Conservation (phyloP, 2,329 filamentous ascomycete genomes). For the Fusarium albosuccineum region DNA sequence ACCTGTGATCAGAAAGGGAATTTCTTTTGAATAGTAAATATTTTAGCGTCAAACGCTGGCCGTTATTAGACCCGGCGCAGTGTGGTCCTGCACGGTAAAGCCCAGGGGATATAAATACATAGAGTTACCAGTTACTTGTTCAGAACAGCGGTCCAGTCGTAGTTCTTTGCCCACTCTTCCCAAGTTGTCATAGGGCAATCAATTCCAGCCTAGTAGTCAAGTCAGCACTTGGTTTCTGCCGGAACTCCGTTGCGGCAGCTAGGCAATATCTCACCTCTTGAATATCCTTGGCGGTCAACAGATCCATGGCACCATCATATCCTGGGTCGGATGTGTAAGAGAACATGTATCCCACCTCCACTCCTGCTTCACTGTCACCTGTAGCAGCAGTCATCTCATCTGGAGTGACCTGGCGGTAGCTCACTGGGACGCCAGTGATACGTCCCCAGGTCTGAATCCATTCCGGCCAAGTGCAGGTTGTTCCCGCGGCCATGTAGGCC, state of each 20-base stretch:
- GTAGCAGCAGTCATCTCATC: slow-evolving; percentile 57
- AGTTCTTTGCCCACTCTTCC: slow-evolving; percentile 52
- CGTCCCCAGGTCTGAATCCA: slow-evolving; percentile 59
- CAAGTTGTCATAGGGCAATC: slow-evolving; percentile 59
- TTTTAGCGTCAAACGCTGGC: too few relatives aligned
- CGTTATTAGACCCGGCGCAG: too few relatives aligned
- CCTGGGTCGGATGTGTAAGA: slow-evolving; percentile 61
- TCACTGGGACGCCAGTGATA: slow-evolving; percentile 50
- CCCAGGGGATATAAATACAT: too few relatives aligned
- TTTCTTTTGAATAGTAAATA: too few relatives aligned
- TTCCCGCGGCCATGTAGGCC: slow-evolving; percentile 62
- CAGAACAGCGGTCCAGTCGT: slow-evolving; percentile 52
- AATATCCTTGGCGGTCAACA: slow-evolving; percentile 60
- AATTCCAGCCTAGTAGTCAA: slow-evolving; percentile 54
- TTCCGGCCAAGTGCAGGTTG: slow-evolving; percentile 60
- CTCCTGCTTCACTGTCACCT: slow-evolving; percentile 56
- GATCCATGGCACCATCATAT: slow-evolving; percentile 61
- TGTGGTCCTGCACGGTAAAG: too few relatives aligned
- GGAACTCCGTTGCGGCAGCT: too few relatives aligned
- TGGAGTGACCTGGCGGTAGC: slow-evolving; percentile 56
- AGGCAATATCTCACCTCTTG: slow-evolving; percentile 52
- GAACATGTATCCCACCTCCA: slow-evolving; percentile 62
- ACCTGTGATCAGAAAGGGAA: slow-evolving; percentile 9
- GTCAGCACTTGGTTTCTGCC: not conserved
- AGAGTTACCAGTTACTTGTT: not conserved